These are phyloP conservation scores for Pichia nanzhaoensis DNA, from an alignment of 805 yeast species.

Conservation along the genomic window DNA sequence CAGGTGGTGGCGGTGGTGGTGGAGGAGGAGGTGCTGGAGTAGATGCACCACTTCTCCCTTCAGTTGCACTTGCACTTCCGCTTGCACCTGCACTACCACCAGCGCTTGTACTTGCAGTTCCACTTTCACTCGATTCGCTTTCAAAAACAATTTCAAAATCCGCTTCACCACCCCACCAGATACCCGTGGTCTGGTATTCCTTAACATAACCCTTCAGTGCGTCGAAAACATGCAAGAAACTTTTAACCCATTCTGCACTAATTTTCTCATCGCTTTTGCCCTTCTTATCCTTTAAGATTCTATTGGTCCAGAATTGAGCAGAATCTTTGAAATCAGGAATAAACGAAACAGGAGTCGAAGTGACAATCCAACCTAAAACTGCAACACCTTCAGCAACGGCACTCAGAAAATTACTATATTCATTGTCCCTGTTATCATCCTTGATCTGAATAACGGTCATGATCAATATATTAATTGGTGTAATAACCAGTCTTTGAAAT, in stretches of 20 bases:
- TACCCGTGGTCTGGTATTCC: constrained; percentile 78
- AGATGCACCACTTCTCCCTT: constrained; percentile 62
- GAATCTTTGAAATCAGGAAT: constrained; percentile 84
- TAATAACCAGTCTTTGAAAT: constrained; percentile 45
- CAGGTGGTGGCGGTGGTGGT: constrained; percentile 87
- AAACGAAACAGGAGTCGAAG: constrained; percentile 64
- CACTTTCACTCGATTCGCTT: too few relatives aligned
- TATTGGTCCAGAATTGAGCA: constrained; percentile 90
- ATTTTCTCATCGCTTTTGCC: constrained; percentile 41
- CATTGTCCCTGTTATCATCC: constrained; percentile 67
- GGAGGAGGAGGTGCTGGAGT: constrained; percentile 62
- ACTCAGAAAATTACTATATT: constrained; percentile 63
- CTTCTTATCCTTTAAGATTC: constrained; percentile 78
- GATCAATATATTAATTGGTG: constrained; percentile 62
- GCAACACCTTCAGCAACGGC: constrained; percentile 87
- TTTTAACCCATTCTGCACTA: constrained; percentile 69
- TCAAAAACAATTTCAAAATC: constrained; percentile 46
- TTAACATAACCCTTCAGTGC: constrained; percentile 68
- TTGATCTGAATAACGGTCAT: constrained; percentile 55
- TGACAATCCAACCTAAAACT: constrained; percentile 84
- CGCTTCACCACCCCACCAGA: constrained; percentile 68
- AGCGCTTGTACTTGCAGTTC: too few relatives aligned
- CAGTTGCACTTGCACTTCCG: constrained; percentile 18
- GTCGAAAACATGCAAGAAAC: constrained; percentile 56
- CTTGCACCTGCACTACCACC: too few relatives aligned